These are phyloP conservation scores for Tricholomella constricta DNA, from an alignment of 768 basidiomycete genomes.

Conservation along the genomic window DNA sequence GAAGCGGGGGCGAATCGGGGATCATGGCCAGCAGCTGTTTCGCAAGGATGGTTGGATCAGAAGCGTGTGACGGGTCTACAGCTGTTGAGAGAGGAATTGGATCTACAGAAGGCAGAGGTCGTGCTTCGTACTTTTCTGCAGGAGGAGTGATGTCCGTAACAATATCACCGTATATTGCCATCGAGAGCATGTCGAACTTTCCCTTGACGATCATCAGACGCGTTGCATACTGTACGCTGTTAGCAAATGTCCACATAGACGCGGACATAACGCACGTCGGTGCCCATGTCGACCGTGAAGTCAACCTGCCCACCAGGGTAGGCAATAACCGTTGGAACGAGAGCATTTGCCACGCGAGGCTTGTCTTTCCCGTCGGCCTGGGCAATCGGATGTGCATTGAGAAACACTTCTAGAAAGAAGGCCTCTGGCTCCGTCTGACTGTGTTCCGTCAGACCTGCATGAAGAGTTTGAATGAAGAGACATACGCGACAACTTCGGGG, in stretches of 20 bases:
- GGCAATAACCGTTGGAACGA: slow-evolving; percentile 70
- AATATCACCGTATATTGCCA: slow-evolving; percentile 63
- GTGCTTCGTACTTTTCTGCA: slow-evolving; percentile 43
- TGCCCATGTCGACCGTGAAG: slow-evolving; percentile 69
- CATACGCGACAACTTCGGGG: slow-evolving; percentile 67
- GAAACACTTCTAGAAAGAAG: slow-evolving; percentile 74
- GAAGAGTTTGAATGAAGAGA: neutral
- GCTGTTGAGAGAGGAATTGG: slow-evolving; percentile 46
- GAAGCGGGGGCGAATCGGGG: slow-evolving; percentile 61
- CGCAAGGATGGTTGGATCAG: slow-evolving; percentile 64
- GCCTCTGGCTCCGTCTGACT: slow-evolving; percentile 73
- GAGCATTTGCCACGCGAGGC: slow-evolving; percentile 66
- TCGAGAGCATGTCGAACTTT: slow-evolving; percentile 63
- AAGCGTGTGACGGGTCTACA: slow-evolving; percentile 61
- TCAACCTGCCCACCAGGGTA: slow-evolving; percentile 71
- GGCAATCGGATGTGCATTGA: slow-evolving; percentile 65
- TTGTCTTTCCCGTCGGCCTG: slow-evolving; percentile 52
- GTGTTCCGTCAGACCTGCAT: slow-evolving; percentile 4
- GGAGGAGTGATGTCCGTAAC: slow-evolving; percentile 45
- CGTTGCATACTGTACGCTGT: slow-evolving; percentile 56
- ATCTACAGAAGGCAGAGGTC: slow-evolving; percentile 33
- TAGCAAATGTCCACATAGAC: neutral
- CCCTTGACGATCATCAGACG: slow-evolving; percentile 82
- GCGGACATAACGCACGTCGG: slow-evolving; percentile 49
- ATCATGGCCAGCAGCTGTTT: slow-evolving; percentile 61